These are phyloP conservation scores for Cryptococcus depauperatus DNA, from an alignment of 1,284 basidiomycete genomes.

Conservation along the genomic window DNA sequence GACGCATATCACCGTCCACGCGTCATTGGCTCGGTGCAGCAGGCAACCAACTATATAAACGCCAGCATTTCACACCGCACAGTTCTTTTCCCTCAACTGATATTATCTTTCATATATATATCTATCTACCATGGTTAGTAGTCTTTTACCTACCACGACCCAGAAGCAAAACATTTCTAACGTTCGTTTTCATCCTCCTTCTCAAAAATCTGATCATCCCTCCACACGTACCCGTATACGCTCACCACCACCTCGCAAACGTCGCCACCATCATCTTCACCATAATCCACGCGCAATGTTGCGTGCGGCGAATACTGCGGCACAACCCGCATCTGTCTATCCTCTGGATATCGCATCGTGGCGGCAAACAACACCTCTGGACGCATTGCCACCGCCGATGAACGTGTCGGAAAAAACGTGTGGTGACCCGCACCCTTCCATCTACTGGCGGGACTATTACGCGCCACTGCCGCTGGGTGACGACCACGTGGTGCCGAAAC, in stretches of 20 bases:
- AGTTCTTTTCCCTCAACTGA: too few species aligned
- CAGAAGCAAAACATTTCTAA: slow-evolving; percentile 1
- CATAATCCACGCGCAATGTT: not conserved
- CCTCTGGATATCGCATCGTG: too few species aligned
- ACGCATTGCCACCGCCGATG: not conserved
- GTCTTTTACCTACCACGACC: not conserved
- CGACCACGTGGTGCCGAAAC: slow-evolving; percentile 18
- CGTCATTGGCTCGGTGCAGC: too few species aligned
- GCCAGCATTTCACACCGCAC: too few species aligned
- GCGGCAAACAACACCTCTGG: not conserved
- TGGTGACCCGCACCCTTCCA: slow-evolving; percentile 1
- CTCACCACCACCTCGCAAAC: not conserved
- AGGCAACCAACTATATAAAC: too few species aligned
- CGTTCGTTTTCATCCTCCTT: slow-evolving; percentile 11
- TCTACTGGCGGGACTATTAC: slow-evolving; percentile 20
- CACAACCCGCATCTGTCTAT: not conserved
- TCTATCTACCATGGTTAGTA: slow-evolving; percentile 11
- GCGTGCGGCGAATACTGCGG: not conserved
- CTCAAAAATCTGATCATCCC: not conserved
- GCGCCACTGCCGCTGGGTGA: slow-evolving; percentile 5
- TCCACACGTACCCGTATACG: not conserved
- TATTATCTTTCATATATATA: too few species aligned
- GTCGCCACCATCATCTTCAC: not conserved
- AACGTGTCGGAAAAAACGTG: not conserved
- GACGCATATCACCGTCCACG: too few species aligned